Conservation (phyloP, 805 yeast genomes). For the Groenewaldozyma tartarivorans region DNA sequence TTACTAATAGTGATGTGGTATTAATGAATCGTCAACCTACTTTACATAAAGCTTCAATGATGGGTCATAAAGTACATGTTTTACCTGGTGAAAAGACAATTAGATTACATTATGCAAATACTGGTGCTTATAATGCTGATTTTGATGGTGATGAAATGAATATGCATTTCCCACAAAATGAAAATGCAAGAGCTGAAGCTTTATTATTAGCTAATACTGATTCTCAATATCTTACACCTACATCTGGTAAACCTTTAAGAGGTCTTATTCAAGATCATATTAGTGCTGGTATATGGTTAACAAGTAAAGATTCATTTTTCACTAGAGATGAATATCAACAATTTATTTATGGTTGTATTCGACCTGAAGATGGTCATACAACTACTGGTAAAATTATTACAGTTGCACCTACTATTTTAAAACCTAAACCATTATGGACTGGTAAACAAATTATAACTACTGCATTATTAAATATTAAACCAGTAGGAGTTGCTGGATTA, state of each 20-base stretch:
- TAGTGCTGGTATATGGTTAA: slow-evolving; percentile 98
- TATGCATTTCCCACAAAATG: slow-evolving; percentile 98
- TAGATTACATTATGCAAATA: slow-evolving; percentile 94
- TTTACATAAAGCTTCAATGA: slow-evolving; percentile 97
- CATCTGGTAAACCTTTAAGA: slow-evolving; percentile 96
- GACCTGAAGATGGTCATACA: slow-evolving; percentile 97
- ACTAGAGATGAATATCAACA: slow-evolving; percentile 90
- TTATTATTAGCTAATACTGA: slow-evolving; percentile 92
- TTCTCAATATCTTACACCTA: slow-evolving; percentile 94
- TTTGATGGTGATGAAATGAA: slow-evolving; percentile 99
- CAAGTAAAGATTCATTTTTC: slow-evolving; percentile 85
- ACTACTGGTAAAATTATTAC: slow-evolving; percentile 50
- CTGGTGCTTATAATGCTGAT: slow-evolving; percentile 98
- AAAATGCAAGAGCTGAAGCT: slow-evolving; percentile 95
- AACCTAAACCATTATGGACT: slow-evolving; percentile 91
- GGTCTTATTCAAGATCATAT: slow-evolving; percentile 99
- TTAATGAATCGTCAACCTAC: slow-evolving; percentile 99
- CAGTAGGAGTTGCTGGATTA: slow-evolving; percentile 81
- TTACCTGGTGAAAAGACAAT: slow-evolving; percentile 95
- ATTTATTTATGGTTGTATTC: slow-evolving; percentile 81
- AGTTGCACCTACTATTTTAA: slow-evolving; percentile 78
- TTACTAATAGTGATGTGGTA: slow-evolving; percentile 89
- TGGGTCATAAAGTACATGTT: slow-evolving; percentile 98
- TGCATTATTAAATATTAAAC: slow-evolving; percentile 80
- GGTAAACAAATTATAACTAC: slow-evolving; percentile 96